These are phyloP conservation scores for Aureobasidium sp. DNA, from an alignment of 2,329 filamentous ascomycete genomes.

Conservation along the genomic window DNA sequence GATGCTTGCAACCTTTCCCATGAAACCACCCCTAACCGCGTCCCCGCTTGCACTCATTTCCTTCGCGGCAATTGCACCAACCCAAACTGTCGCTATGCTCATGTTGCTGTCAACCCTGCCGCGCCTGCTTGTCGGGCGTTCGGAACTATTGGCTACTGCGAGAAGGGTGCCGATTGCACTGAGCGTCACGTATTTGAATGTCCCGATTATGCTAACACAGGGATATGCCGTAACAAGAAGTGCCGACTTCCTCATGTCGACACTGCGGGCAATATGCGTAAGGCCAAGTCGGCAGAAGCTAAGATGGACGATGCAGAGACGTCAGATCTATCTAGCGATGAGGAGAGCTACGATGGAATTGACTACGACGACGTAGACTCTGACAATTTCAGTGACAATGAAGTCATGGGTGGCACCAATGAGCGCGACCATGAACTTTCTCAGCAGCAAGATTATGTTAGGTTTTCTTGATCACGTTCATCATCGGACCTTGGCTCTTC, in stretches of 20 bases:
- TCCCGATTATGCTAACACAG: slow-evolving; percentile 88
- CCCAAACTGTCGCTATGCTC: slow-evolving; percentile 75
- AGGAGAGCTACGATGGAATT: slow-evolving; percentile 56
- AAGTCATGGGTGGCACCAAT: slow-evolving; percentile 29
- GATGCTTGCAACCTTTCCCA: slow-evolving; percentile 85
- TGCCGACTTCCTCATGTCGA: slow-evolving; percentile 85
- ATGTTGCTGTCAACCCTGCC: slow-evolving; percentile 68
- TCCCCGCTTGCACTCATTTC: slow-evolving; percentile 84
- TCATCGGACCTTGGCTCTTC: background rate
- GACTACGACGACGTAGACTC: slow-evolving; percentile 75
- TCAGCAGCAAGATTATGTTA: slow-evolving; percentile 48
- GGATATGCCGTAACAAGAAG: slow-evolving; percentile 64
- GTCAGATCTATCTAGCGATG: slow-evolving; percentile 67
- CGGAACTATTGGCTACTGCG: slow-evolving; percentile 81
- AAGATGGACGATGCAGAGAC: slow-evolving; percentile 24
- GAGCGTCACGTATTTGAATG: slow-evolving; percentile 89
- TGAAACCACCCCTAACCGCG: slow-evolving; percentile 72
- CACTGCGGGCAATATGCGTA: slow-evolving; percentile 71
- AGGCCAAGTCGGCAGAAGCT: slow-evolving; percentile 43
- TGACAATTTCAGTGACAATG: slow-evolving; percentile 46
- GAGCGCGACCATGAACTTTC: slow-evolving; percentile 40
- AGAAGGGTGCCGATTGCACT: slow-evolving; percentile 67
- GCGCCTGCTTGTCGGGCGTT: slow-evolving; percentile 80
- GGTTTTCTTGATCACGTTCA: slow-evolving; percentile 30
- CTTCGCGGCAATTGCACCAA: slow-evolving; percentile 86